A percentile compares a stretch with the other conserved stretches of the same genome.
These are phyloP conservation scores for Auricularia auricula-judae DNA, from an alignment of 768 basidiomycete genomes.

Conservation along the genomic window DNA sequence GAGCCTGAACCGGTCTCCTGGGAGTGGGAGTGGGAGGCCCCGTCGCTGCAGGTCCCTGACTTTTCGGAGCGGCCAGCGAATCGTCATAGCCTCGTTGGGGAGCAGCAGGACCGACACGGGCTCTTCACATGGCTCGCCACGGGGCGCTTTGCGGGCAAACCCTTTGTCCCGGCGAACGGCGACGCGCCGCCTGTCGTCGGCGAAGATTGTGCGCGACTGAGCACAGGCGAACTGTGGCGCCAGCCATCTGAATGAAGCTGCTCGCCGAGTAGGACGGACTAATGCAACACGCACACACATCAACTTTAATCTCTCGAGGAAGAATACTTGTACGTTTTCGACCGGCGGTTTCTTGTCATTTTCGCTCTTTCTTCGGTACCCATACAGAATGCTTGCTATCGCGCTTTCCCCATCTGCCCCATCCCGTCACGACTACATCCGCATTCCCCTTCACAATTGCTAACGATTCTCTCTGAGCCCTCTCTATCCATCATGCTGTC, in stretches of 20 bases:
- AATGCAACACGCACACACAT: too few species aligned
- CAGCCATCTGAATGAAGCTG: too few species aligned
- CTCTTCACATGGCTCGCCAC: not conserved
- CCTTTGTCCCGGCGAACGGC: not conserved
- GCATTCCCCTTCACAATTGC: too few species aligned
- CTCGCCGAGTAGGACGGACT: too few species aligned
- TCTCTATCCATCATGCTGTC: too few species aligned
- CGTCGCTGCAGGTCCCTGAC: not conserved
- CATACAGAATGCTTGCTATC: not conserved
- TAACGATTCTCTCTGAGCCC: too few species aligned
- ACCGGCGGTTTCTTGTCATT: not conserved
- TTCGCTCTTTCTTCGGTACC: not conserved
- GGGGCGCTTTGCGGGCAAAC: not conserved
- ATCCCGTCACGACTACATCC: not conserved
- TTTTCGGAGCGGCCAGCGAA: not conserved
- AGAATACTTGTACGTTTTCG: not conserved
- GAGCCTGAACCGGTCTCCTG: not conserved
- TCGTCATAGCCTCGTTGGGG: not conserved
- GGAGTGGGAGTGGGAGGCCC: conserved; percentile 1
- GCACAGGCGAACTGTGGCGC: not conserved
- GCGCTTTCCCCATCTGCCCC: not conserved
- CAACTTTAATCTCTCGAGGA: not conserved
- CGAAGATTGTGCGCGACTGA: too few species aligned
- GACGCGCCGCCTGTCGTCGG: not conserved
- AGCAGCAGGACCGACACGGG: not conserved